These are phyloP conservation scores for Pseudopyrenochaeta lycopersici DNA, from an alignment of 2,329 filamentous ascomycete species.

Conservation along the genomic window DNA sequence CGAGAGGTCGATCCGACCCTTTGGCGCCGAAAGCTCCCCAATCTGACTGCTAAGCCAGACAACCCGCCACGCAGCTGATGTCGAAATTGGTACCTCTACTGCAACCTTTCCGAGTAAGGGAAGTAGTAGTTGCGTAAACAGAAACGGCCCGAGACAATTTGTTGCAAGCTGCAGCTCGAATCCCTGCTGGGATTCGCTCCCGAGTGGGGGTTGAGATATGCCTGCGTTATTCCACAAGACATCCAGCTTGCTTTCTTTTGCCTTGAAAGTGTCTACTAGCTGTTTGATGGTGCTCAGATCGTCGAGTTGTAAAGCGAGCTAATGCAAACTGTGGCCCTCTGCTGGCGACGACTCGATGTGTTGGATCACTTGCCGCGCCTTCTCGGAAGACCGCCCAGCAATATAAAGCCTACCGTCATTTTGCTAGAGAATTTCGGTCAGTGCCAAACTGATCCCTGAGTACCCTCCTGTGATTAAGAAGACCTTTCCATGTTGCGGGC, in stretches of 20 bases:
- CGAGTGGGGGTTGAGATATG: constrained; percentile 31
- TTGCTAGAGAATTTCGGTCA: constrained; percentile 62
- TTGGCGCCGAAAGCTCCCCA: too few species aligned
- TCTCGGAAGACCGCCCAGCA: constrained; percentile 54
- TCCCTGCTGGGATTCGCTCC: constrained; percentile 14
- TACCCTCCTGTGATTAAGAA: constrained; percentile 62
- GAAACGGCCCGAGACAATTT: constrained; percentile 49
- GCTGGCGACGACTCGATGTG: too few species aligned
- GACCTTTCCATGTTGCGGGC: too few species aligned
- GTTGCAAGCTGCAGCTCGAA: constrained; percentile 44
- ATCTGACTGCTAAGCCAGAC: too few species aligned
- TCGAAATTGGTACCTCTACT: too few species aligned
- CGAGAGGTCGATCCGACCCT: too few species aligned
- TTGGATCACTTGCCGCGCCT: constrained; percentile 50
- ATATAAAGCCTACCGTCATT: constrained; percentile 64
- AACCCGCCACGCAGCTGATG: too few species aligned
- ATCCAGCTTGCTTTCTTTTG: constrained; percentile 50
- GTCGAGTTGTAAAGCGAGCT: too few species aligned
- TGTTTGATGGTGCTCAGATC: constrained; percentile 47
- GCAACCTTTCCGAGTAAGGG: too few species aligned
- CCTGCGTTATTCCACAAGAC: constrained; percentile 49
- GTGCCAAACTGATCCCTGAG: constrained; percentile 59
- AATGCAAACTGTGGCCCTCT: too few species aligned
- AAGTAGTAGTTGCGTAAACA: constrained; percentile 46
- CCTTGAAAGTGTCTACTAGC: constrained; percentile 45